Evolutionary conservation across 2,329 filamentous ascomycete genomes (phyloP).

Genomic region (Mariannaea elegans): DNA sequence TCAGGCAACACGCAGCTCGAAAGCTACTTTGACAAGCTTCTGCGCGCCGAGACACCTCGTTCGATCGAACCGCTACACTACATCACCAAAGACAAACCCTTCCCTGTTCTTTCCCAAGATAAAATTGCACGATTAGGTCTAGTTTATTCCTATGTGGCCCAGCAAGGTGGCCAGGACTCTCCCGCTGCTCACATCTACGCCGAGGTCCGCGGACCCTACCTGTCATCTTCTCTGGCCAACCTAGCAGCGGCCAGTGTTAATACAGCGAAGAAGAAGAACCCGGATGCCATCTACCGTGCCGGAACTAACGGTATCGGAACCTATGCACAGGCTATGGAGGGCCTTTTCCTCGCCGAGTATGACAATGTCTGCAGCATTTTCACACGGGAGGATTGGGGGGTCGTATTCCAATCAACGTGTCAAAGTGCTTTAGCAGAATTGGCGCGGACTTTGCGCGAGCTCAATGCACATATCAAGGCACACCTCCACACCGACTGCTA

Average conservation of each 20-base stretch:
- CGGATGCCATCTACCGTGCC: conserved; percentile 84
- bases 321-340: conserved; percentile 88
- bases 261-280: conserved; percentile 81
- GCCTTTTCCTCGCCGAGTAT: conserved; percentile 87
- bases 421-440: conserved; percentile 82
- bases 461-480: conserved; percentile 88
- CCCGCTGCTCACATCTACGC: conserved; percentile 85
- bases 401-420: conserved; percentile 81
- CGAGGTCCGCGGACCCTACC: conserved; percentile 85
- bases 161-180: conserved; percentile 65
- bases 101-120: conserved; percentile 81
- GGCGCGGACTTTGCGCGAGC: conserved; percentile 83
- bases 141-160: conserved; percentile 80
- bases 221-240: conserved; percentile 84
- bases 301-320: conserved; percentile 92
- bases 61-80: conserved; percentile 90
- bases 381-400: conserved; percentile 82
- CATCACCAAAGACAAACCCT: conserved; percentile 87
- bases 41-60: conserved; percentile 78
- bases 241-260: conserved; percentile 87
- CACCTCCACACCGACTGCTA: conserved; percentile 93
- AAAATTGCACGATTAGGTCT: conserved; percentile 78
- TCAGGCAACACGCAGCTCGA: conserved; percentile 86
- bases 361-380: conserved; percentile 92
- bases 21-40: conserved; percentile 79